Evolutionary conservation across 768 basidiomycete genomes (phyloP).

Genomic region (Goffeauzyma gilvescens): DNA sequence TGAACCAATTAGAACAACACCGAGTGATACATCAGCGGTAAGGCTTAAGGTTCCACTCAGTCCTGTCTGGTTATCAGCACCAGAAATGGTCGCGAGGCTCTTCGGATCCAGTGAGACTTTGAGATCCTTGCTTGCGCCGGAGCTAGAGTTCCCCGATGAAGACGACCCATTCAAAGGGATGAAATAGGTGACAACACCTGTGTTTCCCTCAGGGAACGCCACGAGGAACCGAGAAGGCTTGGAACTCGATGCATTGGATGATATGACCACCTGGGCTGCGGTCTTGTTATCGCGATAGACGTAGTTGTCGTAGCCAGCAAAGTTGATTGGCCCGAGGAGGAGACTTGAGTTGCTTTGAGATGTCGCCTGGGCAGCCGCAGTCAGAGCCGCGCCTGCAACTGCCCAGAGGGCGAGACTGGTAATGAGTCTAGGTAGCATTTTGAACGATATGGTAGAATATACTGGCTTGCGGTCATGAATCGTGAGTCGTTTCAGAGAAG

Average conservation of each 20-base stretch:
- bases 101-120: constrained; percentile 20
- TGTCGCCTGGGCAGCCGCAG: too few relatives aligned
- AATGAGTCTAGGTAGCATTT: too few relatives aligned
- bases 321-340: constrained; percentile 15
- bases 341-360: background rate
- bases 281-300: constrained; percentile 35
- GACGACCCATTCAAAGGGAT: constrained; percentile 25
- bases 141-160: too few relatives aligned
- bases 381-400: too few relatives aligned
- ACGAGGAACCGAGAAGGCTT: constrained; percentile 33
- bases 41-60: constrained; percentile 34
- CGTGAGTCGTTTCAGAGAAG: too few relatives aligned
- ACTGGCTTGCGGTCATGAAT: too few relatives aligned
- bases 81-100: constrained; percentile 17
- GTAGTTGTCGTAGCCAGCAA: constrained; percentile 37
- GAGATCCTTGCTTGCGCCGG: too few relatives aligned
- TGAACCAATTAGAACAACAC: constrained; percentile 36
- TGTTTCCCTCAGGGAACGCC: constrained; percentile 37
- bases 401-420: too few relatives aligned
- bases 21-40: constrained; percentile 32
- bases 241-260: constrained; percentile 16
- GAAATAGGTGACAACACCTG: constrained; percentile 36
- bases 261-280: constrained; percentile 35
- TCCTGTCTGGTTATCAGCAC: constrained; percentile 31
- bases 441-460: too few relatives aligned